Evolutionary conservation across 1,284 basidiomycete genomes (phyloP), one percentile per base, ranked within the genome.

Genomic region (Pseudozyma tsukubaensis): DNA sequence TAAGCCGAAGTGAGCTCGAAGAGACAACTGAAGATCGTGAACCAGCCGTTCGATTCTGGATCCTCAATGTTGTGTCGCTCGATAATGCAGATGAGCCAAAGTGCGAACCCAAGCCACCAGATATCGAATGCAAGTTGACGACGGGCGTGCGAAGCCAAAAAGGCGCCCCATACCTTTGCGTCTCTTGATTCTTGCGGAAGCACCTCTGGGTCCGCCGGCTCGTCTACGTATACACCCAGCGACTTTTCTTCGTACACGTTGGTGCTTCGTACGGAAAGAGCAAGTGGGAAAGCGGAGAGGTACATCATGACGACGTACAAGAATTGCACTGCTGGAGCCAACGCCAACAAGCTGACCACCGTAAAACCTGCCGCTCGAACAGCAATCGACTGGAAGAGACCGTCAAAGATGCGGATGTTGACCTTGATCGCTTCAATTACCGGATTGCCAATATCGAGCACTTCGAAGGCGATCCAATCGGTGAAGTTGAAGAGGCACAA

Each of bases 201-300:
- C 1, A 21, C 19, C 1, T 53, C 50, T 6, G 59, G 56, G 10
- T 67, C 71, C 1, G 34, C 9, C 6, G 54, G 56, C 34, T 79
- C 71, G 35, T 67, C 64, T 44, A 69, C 65, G 49, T 72, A 82
- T 12, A 82, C 74, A 7, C 83, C 83, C 2, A 85, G 68, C 21
- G 77, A 78, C 56, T 79, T 90, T 79, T 97, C 94, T 84, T 99
- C 96, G 85, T 97, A 98, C 0, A 98, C 96, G 84, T 98, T 98
- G 19, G 96, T 97, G n/a, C 92, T 90, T n/a, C 95, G 92, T 11
- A 99, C 93, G 76, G 91, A 91, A 58, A 89, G 83, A 18, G 88
- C 88, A 44, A 89, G 86, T 12, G 88, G 88, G 71, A 88, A 88
- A 24, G 83, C 81, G 42, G 78, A 70, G 63, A 85, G 69, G 35